Conservation (phyloP, 2,329 filamentous ascomycete genomes). For the Penicillium olsonii region DNA sequence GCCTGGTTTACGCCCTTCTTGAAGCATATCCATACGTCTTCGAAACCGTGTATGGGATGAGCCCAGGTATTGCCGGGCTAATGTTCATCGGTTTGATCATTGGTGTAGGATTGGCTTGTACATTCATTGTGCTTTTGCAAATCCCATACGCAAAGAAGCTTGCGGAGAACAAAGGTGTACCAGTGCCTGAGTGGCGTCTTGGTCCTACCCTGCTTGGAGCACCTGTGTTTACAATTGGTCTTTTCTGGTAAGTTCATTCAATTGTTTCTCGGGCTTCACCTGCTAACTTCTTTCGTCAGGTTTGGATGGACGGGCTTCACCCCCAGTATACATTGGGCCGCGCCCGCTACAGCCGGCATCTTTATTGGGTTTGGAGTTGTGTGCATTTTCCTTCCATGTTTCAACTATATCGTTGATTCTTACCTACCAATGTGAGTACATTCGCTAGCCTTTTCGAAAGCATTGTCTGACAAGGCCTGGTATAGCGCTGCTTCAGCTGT, state of each 20-base stretch:
- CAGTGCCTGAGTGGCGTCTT: conserved; percentile 32
- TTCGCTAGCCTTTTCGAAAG: background rate
- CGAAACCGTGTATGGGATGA: conserved; percentile 30
- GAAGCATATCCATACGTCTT: conserved; percentile 34
- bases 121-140: conserved; percentile 29
- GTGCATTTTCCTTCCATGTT: conserved; percentile 32
- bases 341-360: conserved; percentile 22
- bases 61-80: conserved; percentile 27
- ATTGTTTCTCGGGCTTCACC: background rate
- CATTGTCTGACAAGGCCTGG: background rate
- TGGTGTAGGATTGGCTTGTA: conserved; percentile 18
- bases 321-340: conserved; percentile 28
- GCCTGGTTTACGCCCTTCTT: conserved; percentile 29
- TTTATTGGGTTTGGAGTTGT: conserved; percentile 31
- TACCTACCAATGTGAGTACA: conserved; percentile 38
- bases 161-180: conserved; percentile 20
- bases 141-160: conserved; percentile 26
- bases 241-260: conserved; percentile 33
- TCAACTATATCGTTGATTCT: conserved; percentile 38
- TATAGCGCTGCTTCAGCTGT: conserved; percentile 35
- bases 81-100: conserved; percentile 34
- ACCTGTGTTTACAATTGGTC: conserved; percentile 32
- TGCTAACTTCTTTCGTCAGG: conserved; percentile 12
- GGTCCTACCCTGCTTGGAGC: conserved; percentile 28
- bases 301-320: conserved; percentile 34